Evolutionary conservation across 345 rosid genomes (phyloP), one percentile per base, ranked within the genome.

Genomic region (Gossypium longicalyx): DNA sequence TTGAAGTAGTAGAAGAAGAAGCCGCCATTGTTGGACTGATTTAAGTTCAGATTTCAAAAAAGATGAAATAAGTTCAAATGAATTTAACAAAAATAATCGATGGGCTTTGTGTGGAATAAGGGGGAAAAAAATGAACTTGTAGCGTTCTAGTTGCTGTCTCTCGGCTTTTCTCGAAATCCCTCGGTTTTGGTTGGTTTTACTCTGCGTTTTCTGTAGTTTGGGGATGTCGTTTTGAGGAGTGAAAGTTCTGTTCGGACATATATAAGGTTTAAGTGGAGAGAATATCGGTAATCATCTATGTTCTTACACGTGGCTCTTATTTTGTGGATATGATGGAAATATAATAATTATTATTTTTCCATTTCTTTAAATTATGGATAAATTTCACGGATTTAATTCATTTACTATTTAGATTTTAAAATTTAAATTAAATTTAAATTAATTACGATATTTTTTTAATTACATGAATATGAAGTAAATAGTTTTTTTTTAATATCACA

Each of bases 1-100:
- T 54, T 7, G 86, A 66, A 38, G 87, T 74, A 61, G 91, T 78
- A 80, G 84, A 77, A 64, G 91, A 79, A 81, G 85, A 51, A 25
- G 88, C 67, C 52, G 91, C 83, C 82, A 83, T 80, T 65, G 67
- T 48, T 20, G 22, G 47, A 9, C 25, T 49, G 3, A 15, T 53
- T 53, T 53, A 17, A 53, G 56, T 20, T 19, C 53, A 44, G 54
- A 53, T 38, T 20, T 19, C 53, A 44, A 41, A 54, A 54, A 64
- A 12, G 38, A 11, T 53, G 64, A 15, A 44, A 11, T 43, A 19
- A 56, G 41, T 2, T 57, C 22, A 54, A 71, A 1, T 66, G 19
- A 76, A 78, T 58, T 6, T 43, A 7, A 17, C 53, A 7, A 10
- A 20, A 67, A 45, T 34, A 67, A 7, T 6, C 52, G 17, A 65